phyloP scores from a whole-genome alignment of 2,329 filamentous ascomycete species.

The Verticillium longisporum region DNA sequence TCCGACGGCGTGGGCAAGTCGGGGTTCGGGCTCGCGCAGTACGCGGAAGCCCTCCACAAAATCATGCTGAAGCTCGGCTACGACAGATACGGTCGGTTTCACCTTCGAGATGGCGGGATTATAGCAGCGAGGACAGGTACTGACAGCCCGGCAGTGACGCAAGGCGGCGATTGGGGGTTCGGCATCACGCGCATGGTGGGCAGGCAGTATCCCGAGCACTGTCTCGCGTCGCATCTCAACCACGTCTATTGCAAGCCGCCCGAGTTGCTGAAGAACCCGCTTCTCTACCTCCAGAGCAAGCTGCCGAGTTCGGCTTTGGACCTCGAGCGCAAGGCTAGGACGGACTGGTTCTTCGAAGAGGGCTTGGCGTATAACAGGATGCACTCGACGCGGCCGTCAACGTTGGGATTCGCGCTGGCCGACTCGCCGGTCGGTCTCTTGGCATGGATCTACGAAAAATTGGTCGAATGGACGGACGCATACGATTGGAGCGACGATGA shows the following conservation, averaged over 20 bases:
- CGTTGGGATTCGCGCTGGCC: constrained; percentile 60
- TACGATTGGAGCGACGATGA: constrained; percentile 74
- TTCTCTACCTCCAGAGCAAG: constrained; percentile 49
- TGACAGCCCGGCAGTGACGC: constrained; percentile 30
- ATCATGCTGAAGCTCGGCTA: constrained; percentile 66
- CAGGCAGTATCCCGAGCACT: constrained; percentile 47
- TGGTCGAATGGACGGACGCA: constrained; percentile 67
- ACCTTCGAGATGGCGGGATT: too few relatives aligned
- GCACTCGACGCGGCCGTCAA: constrained; percentile 66
- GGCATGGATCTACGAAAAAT: constrained; percentile 76
- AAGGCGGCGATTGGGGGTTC: constrained; percentile 68
- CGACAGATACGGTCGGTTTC: constrained; percentile 40
- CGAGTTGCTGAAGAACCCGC: constrained; percentile 41
- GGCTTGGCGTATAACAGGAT: constrained; percentile 52
- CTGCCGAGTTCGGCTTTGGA: constrained; percentile 48
- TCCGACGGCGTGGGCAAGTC: constrained; percentile 27
- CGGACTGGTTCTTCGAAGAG: constrained; percentile 49
- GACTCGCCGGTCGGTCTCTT: constrained; percentile 66
- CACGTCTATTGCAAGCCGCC: constrained; percentile 40
- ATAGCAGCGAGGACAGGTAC: constrained; percentile 7
- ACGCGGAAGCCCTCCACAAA: constrained; percentile 52
- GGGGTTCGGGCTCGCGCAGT: constrained; percentile 24
- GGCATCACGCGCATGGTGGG: constrained; percentile 58
- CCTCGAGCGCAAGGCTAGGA: constrained; percentile 42
- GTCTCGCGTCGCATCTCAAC: constrained; percentile 57